These are phyloP conservation scores for Globisporangium orthogonon DNA, from an alignment of 352 stramenopile species.

Conservation along the genomic window DNA sequence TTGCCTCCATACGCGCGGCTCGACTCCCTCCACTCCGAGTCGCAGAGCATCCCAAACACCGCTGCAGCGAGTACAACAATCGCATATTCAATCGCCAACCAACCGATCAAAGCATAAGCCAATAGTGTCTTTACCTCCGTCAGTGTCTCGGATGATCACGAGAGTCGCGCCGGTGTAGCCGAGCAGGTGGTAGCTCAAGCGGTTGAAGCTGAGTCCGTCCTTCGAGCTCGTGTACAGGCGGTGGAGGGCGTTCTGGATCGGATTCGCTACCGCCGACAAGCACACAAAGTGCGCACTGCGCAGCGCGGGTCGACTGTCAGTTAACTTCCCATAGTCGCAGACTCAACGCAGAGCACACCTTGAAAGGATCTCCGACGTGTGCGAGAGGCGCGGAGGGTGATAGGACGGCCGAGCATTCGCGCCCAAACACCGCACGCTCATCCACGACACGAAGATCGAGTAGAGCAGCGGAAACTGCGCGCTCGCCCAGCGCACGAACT, in stretches of 20 bases:
- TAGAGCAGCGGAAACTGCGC: conserved; percentile 68
- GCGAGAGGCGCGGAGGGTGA: conserved; percentile 35
- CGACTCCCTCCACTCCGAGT: conserved; percentile 82
- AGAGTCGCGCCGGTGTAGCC: conserved; percentile 73
- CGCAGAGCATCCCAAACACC: conserved; percentile 84
- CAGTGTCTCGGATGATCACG: conserved; percentile 54
- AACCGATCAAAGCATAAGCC: too few relatives aligned
- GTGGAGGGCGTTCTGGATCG: conserved; percentile 48
- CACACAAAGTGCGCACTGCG: conserved; percentile 58
- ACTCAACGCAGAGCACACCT: conserved; percentile 21
- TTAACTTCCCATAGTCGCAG: neutral
- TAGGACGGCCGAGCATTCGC: conserved; percentile 46
- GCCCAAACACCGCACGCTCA: conserved; percentile 46
- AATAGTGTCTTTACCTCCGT: conserved; percentile 35
- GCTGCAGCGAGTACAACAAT: conserved; percentile 19
- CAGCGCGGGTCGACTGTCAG: neutral
- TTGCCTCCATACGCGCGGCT: conserved; percentile 77
- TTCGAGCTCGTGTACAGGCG: conserved; percentile 77
- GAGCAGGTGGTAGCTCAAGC: conserved; percentile 73
- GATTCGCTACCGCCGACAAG: conserved; percentile 48
- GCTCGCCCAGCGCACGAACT: conserved; percentile 57
- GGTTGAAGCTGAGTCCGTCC: conserved; percentile 81
- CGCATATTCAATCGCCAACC: neutral
- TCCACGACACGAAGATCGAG: conserved; percentile 72
- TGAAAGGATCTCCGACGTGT: conserved; percentile 66